phyloP scores from a whole-genome alignment of 208 protist genomes.

The Herpetomonas tarakana region DNA sequence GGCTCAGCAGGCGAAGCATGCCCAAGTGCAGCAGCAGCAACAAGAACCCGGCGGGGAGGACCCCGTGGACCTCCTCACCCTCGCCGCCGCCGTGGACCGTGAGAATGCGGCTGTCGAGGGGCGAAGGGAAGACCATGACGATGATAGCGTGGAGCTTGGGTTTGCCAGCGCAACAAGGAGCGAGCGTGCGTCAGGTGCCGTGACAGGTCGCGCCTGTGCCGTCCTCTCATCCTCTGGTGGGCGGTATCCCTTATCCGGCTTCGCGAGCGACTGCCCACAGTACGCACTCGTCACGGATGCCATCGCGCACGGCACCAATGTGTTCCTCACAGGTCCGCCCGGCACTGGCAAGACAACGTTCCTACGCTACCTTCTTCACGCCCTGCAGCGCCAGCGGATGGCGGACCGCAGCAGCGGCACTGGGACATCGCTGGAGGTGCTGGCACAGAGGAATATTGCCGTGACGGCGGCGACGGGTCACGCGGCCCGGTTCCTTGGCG shows the following conservation, averaged over 20 bases:
- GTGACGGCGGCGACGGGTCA: slow-evolving; percentile 78
- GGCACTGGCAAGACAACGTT: slow-evolving; percentile 84
- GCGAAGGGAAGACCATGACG: neutral
- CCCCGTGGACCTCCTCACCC: neutral
- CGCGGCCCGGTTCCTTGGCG: slow-evolving; percentile 69
- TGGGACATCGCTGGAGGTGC: neutral
- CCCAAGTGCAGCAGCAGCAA: too few relatives aligned
- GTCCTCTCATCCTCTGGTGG: neutral
- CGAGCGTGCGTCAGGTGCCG: too few relatives aligned
- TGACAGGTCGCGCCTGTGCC: neutral
- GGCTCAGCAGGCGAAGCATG: neutral
- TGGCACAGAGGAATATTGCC: neutral
- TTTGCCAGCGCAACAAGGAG: too few relatives aligned
- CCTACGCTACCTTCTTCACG: slow-evolving; percentile 43
- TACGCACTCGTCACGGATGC: neutral
- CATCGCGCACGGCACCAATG: slow-evolving; percentile 41
- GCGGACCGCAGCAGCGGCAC: neutral
- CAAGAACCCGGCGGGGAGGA: neutral
- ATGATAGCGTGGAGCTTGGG: neutral
- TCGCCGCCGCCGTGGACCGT: neutral
- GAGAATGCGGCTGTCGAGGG: neutral
- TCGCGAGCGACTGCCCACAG: neutral
- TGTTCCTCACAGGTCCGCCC: slow-evolving; percentile 75
- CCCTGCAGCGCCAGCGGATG: slow-evolving; percentile 23
- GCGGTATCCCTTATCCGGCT: too few relatives aligned